Evolutionary conservation across 1,139 yeast species (phyloP), one percentile per base, ranked within the genome.

Genomic region (Hansenula lynferdii): DNA sequence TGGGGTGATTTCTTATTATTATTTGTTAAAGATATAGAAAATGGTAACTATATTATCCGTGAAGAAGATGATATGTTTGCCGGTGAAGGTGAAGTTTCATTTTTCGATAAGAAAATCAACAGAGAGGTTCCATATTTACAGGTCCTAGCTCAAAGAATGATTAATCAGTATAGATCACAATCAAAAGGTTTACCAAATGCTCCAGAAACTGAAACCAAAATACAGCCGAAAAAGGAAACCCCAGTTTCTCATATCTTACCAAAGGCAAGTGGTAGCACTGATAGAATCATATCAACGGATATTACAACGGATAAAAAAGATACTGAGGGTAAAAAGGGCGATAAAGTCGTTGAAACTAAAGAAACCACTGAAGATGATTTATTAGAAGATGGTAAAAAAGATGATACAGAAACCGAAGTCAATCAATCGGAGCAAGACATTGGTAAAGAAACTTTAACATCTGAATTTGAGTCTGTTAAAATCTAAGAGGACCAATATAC

Each of bases 1-100:
- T 89, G 94, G 84, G 96, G 95, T 26, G 89, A 84, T 49, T 89
- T 89, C 58, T 62, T 87, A 38, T 67, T 87, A 40, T 70, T 74
- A 25, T 85, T 85, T 61, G 96, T 94, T 21, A 85, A 85, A 51
- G 96, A 89, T 57, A 69, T 87, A 43, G 95, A 86, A 57, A 67
- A 64, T 38, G 94, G 94, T 11, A 80, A 82, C 55, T 85, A 85
- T 78, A 74, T 70, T 32, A 65, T 86, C 28, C 77, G 73, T 45
- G 78, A 75, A 41, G 69, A 64, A 35, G 80, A 77, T 32, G 85
- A 80, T 53, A 67, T 75, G 44, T 68, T 74, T 49, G 63, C 77
- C 23, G 85, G 85, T 43, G 86, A 85, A 44, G 95, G 92, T 43
- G 89, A 83, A 40, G 67, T 89, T 46, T 76, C 77, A 14, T 87